Evolutionary conservation across 441 rosid genomes (phyloP).

Genomic region (Adansonia grandidieri): DNA sequence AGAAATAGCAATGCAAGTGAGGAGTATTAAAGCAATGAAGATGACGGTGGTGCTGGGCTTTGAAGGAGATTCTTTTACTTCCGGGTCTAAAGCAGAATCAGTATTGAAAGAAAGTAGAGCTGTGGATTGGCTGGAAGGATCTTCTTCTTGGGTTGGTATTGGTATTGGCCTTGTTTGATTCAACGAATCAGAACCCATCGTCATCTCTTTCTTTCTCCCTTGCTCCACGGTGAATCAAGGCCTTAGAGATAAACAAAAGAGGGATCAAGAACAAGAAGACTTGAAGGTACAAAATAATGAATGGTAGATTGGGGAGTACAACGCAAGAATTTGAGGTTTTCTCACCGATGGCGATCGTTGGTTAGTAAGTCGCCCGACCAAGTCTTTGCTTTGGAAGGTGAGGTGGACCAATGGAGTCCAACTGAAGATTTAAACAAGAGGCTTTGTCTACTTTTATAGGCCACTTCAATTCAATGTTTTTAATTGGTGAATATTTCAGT

Average conservation of each 20-base stretch:
- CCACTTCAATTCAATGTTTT: not conserved
- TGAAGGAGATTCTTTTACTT: slow-evolving; percentile 25
- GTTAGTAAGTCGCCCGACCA: not conserved
- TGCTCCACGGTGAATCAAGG: not conserved
- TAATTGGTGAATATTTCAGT: too few relatives aligned
- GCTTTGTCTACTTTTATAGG: not conserved
- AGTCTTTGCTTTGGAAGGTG: not conserved
- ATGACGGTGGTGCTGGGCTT: slow-evolving; percentile 43
- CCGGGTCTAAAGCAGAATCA: slow-evolving; percentile 32
- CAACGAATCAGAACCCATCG: slow-evolving; percentile 45
- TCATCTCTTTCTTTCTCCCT: not conserved
- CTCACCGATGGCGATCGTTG: not conserved
- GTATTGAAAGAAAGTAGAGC: slow-evolving; percentile 60
- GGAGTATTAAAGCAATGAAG: slow-evolving; percentile 56
- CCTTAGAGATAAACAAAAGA: not conserved
- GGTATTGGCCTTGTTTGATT: slow-evolving; percentile 42
- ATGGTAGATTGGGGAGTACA: not conserved
- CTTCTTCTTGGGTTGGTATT: slow-evolving; percentile 43
- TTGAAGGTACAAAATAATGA: not conserved
- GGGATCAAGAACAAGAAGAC: not conserved
- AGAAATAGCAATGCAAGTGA: slow-evolving; percentile 66
- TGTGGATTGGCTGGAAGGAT: slow-evolving; percentile 41
- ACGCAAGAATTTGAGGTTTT: slow-evolving; percentile 25
- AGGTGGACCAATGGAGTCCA: slow-evolving; percentile 15
- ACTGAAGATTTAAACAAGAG: not conserved